Evolutionary conservation across 31 red algal species (phyloP).

Genomic region (Porphyra umbilicalis): DNA sequence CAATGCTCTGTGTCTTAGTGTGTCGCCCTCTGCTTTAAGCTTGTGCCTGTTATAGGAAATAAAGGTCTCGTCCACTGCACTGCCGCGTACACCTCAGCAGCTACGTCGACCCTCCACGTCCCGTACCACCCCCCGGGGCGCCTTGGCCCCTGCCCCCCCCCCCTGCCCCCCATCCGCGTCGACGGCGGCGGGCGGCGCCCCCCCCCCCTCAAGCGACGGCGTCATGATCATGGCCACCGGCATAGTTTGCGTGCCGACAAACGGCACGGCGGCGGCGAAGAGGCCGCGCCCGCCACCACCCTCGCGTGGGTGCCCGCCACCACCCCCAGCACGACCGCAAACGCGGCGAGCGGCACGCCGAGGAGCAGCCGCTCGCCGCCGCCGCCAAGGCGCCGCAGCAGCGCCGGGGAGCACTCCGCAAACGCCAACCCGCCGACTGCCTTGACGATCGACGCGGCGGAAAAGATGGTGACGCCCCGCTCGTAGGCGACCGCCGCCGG

Average conservation of each 20-base stretch:
- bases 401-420: conserved; percentile 27
- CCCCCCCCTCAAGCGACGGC: conserved; percentile 38
- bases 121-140: not conserved
- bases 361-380: conserved; percentile 47
- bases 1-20: too few species aligned
- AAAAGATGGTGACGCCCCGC: conserved; percentile 36
- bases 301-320: conserved; percentile 41
- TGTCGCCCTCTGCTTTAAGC: too few species aligned
- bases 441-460: conserved; percentile 40
- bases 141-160: too few species aligned
- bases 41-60: too few species aligned
- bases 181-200: conserved; percentile 36
- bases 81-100: too few species aligned
- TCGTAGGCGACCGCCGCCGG: conserved; percentile 24
- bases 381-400: conserved; percentile 30
- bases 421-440: conserved; percentile 29
- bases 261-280: conserved; percentile 32
- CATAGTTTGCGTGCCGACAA: conserved; percentile 58
- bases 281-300: conserved; percentile 24
- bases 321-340: conserved; percentile 22
- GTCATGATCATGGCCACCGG: conserved; percentile 54
- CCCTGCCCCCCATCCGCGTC: too few species aligned
- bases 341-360: conserved; percentile 30
- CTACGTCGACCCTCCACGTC: not conserved
- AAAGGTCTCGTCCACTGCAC: too few species aligned